These are phyloP conservation scores for Selaginella tamariscina DNA, from an alignment of 75 land plant species.

Conservation along the genomic window DNA sequence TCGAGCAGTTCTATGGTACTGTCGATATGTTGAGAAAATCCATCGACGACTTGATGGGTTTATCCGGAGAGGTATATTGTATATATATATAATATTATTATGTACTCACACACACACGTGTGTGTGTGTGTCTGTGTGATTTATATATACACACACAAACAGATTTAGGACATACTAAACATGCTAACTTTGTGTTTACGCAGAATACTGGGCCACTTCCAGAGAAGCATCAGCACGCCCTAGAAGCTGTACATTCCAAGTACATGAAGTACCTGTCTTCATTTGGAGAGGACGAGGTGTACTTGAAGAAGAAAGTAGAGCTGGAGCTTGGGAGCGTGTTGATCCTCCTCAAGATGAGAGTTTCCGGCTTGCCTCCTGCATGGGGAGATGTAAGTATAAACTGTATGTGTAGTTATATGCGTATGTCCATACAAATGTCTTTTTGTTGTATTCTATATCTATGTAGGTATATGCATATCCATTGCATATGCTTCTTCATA, in stretches of 20 bases:
- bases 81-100: neutral
- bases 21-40: constrained; percentile 57
- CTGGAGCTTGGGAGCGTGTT: constrained; percentile 63
- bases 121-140: neutral
- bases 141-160: neutral
- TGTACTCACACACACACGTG: neutral
- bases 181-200: constrained; percentile 13
- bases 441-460: neutral
- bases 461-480: neutral
- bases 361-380: constrained; percentile 54
- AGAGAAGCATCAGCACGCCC: constrained; percentile 40
- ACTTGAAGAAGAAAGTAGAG: constrained; percentile 83
- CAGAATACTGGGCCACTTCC: constrained; percentile 63
- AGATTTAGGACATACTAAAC: neutral
- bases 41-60: constrained; percentile 56
- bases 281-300: constrained; percentile 66
- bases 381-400: constrained; percentile 76
- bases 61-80: constrained; percentile 66
- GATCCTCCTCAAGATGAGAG: constrained; percentile 68
- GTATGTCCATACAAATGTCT: neutral
- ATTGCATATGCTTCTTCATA: neutral
- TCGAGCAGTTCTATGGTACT: constrained; percentile 52
- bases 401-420: neutral
- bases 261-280: constrained; percentile 58
- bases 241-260: constrained; percentile 40